Base-by-base conservation (phyloP, 1,284 basidiomycete species). In the Moesziomyces antarcticus region DNA sequence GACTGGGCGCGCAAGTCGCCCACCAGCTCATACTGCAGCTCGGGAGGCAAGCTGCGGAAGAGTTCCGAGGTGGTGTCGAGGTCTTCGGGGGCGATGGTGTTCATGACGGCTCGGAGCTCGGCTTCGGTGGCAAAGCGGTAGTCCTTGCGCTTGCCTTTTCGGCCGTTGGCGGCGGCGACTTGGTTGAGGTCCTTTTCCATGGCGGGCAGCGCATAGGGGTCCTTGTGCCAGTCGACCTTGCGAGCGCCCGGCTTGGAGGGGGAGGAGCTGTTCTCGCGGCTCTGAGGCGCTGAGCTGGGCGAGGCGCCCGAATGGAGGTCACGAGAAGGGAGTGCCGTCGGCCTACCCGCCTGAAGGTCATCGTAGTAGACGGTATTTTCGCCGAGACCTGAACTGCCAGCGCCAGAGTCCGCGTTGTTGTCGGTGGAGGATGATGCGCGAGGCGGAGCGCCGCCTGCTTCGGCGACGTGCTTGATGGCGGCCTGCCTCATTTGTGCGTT, bases 1-100 rank as follows among this genome's bases (percentile, higher is more conserved):
- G 94, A 97, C 82, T 94, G 94, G 46, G 96, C 87, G 5, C 95
- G 90, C 60, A 98, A 86, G 85, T 99, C 97, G 60, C 96, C 96
- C 30, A 99, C 91, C 73, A 99, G 94, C 86, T 99, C 97, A 85
- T 99, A 99, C 82, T 99, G 94, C 22, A 97, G 90, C 84, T 98
- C 95, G 0, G 93, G 93, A 0, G 97, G 94, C 11, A 99, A 88
- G 67, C 93, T 92, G 25, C 91, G 90, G 82, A 99, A 99, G 24
- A 82, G 67, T 14, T 75, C 73, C 3, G 82, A 84, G 41, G 57
- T 69, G 45, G 77, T 80, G 58, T 82, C 80, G 55, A 84, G 69
- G 50, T 84, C 82, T 37, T 79, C 76, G 13, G 81, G 82, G 5
- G 74, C 73, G 49, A 84, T 72, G 37, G 68, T 74, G 50, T 77